A percentile compares a stretch with the other conserved stretches of the same genome.
These are phyloP conservation scores for Chrysanthemum seticuspe DNA, from an alignment of 129 eudicot genomes.

Conservation along the genomic window DNA sequence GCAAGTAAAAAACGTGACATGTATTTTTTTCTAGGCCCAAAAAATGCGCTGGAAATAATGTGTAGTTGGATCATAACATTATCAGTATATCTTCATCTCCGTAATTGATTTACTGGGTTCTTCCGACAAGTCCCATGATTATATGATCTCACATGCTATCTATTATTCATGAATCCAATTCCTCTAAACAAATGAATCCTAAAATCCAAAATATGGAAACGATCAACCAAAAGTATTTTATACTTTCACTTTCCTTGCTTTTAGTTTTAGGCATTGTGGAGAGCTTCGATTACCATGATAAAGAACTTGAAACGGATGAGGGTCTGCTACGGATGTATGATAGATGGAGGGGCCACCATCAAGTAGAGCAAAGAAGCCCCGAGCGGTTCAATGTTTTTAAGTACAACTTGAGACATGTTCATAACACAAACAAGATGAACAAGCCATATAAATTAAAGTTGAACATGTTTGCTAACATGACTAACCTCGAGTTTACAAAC, in stretches of 20 bases:
- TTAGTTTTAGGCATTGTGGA: constrained; percentile 31
- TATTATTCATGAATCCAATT: too few species aligned
- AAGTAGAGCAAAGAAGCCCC: constrained; percentile 36
- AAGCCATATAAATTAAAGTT: constrained; percentile 60
- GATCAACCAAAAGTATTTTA: constrained; percentile 16
- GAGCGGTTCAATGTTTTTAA: constrained; percentile 61
- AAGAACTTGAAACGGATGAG: constrained; percentile 59
- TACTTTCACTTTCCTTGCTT: constrained; percentile 35
- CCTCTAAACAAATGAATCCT: too few species aligned
- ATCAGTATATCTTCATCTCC: too few species aligned
- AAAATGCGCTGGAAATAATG: too few species aligned
- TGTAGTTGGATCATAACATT: too few species aligned
- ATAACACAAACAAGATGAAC: constrained; percentile 57
- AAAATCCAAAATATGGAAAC: constrained; percentile 18
- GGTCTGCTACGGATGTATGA: constrained; percentile 49
- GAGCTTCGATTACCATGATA: constrained; percentile 56
- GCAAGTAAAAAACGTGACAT: too few species aligned
- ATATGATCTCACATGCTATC: too few species aligned
- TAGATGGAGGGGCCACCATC: constrained; percentile 69
- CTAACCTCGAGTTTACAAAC: constrained; percentile 53
- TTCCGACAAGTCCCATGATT: too few species aligned
- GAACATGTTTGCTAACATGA: constrained; percentile 68
- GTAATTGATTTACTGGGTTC: too few species aligned
- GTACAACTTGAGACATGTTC: constrained; percentile 50
- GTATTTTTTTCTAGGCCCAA: too few species aligned